These are phyloP conservation scores for Penicillium carneum DNA, from an alignment of 2,329 filamentous ascomycete genomes.

Conservation along the genomic window DNA sequence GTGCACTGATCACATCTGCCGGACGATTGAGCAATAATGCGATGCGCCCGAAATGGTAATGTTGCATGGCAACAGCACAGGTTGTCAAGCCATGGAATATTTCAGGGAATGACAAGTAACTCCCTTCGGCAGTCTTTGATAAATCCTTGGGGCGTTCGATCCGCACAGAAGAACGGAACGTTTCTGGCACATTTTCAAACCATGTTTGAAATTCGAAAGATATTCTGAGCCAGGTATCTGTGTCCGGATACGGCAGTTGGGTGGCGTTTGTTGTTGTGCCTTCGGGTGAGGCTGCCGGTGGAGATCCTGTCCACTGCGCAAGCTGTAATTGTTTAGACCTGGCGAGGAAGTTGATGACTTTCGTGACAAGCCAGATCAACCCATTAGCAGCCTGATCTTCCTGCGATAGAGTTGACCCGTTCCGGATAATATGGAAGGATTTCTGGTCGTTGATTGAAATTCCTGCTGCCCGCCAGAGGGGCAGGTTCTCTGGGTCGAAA, in stretches of 20 bases:
- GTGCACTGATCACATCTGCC: constrained; percentile 61
- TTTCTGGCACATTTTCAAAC: constrained; percentile 64
- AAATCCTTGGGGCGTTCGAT: constrained; percentile 50
- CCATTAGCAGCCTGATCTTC: constrained; percentile 69
- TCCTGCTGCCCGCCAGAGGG: constrained; percentile 68
- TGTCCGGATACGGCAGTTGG: constrained; percentile 54
- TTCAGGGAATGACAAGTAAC: constrained; percentile 57
- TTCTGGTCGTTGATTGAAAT: constrained; percentile 62
- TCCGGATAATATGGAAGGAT: constrained; percentile 48
- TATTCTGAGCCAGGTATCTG: constrained; percentile 62
- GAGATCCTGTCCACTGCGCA: constrained; percentile 42
- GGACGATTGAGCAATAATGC: constrained; percentile 68
- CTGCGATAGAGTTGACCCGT: constrained; percentile 51
- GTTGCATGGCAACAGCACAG: constrained; percentile 69
- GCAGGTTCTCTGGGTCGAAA: constrained; percentile 63
- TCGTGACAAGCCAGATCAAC: constrained; percentile 67
- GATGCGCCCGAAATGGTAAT: constrained; percentile 70
- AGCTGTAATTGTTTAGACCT: constrained; percentile 61
- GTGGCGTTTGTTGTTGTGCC: constrained; percentile 3
- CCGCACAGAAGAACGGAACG: constrained; percentile 63
- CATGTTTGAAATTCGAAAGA: constrained; percentile 64
- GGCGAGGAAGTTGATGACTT: constrained; percentile 69
- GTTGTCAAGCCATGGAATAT: constrained; percentile 68
- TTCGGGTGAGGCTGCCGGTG: constrained; percentile 49
- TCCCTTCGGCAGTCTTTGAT: constrained; percentile 42